Base-by-base conservation (phyloP, 164 flowering plant genomes). In the Chimonanthus salicifolius region DNA sequence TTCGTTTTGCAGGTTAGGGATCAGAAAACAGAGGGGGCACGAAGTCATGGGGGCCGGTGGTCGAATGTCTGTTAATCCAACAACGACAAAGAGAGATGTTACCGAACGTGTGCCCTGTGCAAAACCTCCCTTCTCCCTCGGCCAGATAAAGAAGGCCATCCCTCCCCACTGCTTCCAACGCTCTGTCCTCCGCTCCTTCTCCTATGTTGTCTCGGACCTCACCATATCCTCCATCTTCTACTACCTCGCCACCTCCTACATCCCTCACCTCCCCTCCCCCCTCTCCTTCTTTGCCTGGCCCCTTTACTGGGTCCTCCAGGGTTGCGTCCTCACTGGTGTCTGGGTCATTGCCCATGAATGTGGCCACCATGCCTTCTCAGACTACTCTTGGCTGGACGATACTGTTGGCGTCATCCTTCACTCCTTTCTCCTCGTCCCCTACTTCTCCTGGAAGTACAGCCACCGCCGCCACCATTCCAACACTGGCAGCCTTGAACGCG, bases 311-410 rank as follows among this genome's bases (percentile, higher is more conserved):
- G 80, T 67, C 15, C 15, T 78, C 67, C 97, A 92, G 70, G 95
- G 97, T 64, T 85, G 94, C 62, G 78, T 88, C 65, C 82, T 87
- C 20, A 90, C 95, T 6, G 95, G 94, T 0, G 85, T 92, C 62
- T 92, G 97, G 97, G 97, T 92, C 71, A 77, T 92, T n/a, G 97
- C 97, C 43, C 97, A 92, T 50, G 95, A 90, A 72, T 92, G 97
- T 62, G 97, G 97, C 72, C 95, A 92, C 83, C 97, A 90, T 60
- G 94, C 97, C 68, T 90, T 92, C 84, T 87, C 91, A 70, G 90
- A 90, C 78, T 85, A 90, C 80, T 89, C 89, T n/a, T 89, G 87
- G 92, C 88, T 92, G 3, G 92, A 92, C 69, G 95, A 92, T 89
- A 80, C 86, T 0, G 94, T 92, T 45, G 97, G 97, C 69, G 85